Base-by-base conservation (phyloP, 2,329 filamentous ascomycete species). In the Colletotrichum zoysiae region DNA sequence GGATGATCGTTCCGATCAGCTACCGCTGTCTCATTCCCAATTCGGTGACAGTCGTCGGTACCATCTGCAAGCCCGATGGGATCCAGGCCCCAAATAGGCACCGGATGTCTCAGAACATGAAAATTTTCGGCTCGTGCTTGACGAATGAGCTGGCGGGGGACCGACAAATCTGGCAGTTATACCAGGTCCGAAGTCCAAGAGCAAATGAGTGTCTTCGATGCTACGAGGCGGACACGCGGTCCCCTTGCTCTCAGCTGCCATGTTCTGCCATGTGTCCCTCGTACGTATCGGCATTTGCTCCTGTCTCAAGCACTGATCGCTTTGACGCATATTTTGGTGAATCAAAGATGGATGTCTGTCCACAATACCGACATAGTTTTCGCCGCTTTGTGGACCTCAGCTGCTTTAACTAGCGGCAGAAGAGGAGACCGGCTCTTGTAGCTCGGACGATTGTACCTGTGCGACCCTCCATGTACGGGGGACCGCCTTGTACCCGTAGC, bases 201-300 rank as follows among this genome's bases (percentile, higher is more conserved):
- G 44, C 59, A 46, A 42, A 58, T 40, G 4, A 30, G 4, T 30
- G 12, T 65, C 59, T 60, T 40, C 26, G 16, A 50, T 60, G 48
- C 70, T 55, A 72, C 65, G 65, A 65, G 70, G 65, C 5, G 38
- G n/a, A 30, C 42, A 60, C 59, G 65, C 2, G 23, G n/a, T 57
- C 16, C 40, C 48, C n/a, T 20, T 9, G n/a, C 1, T 14, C 33
- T 12, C 20, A n/a, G 16, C 14, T 40, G 59, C 59, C 44, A 26
- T 14, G 38, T 14, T 9, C 14, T 40, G 59, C 59, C 44, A 26
- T 14, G 38, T 14, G 9, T 40, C 9, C 12, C 26, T 9, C 5
- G 59, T 12, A 30, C 51, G 18, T 53, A 7, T 16, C 18, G n/a
- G n/a, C 8, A 50, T 23, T 26, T 5, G 40, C 20, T 40, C 35